A percentile compares a stretch with the other conserved stretches of the same genome.
phyloP scores from a whole-genome alignment of 345 rosid species.

The Corymbia maculata region DNA sequence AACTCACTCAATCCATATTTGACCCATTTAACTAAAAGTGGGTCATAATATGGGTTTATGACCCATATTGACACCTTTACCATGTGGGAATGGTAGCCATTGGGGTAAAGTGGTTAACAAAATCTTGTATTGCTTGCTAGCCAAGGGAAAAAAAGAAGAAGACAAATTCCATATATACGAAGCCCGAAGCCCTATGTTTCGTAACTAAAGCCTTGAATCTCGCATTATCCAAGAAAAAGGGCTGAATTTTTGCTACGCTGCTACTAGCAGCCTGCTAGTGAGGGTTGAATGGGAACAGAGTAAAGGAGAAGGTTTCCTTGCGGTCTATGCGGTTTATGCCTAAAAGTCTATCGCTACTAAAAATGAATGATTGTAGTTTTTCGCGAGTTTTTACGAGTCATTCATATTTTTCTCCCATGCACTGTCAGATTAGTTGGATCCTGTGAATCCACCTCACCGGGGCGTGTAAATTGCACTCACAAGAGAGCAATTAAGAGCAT shows the following conservation, averaged over 20 bases:
- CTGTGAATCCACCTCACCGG: neutral
- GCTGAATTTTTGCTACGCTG: neutral
- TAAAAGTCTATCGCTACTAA: neutral
- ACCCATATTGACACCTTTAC: no score
- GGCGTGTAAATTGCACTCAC: neutral
- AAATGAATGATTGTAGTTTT: neutral
- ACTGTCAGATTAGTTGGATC: no score
- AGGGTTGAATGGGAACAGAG: neutral
- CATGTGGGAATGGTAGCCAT: no score
- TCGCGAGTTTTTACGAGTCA: neutral
- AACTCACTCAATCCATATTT: no score
- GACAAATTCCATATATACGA: neutral
- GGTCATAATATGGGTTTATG: no score
- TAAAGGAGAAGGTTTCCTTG: neutral
- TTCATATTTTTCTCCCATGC: no score
- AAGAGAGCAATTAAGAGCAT: neutral
- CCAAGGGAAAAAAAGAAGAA: neutral
- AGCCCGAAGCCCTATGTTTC: neutral
- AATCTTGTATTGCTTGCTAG: neutral
- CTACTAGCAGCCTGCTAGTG: no score
- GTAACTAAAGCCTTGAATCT: neutral
- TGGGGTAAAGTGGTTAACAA: neutral
- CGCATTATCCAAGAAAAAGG: neutral
- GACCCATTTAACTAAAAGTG: no score
- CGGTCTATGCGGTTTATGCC: neutral